Evolutionary conservation across 2,329 filamentous ascomycete genomes (phyloP).

Genomic region (Hysterium pulicare): DNA sequence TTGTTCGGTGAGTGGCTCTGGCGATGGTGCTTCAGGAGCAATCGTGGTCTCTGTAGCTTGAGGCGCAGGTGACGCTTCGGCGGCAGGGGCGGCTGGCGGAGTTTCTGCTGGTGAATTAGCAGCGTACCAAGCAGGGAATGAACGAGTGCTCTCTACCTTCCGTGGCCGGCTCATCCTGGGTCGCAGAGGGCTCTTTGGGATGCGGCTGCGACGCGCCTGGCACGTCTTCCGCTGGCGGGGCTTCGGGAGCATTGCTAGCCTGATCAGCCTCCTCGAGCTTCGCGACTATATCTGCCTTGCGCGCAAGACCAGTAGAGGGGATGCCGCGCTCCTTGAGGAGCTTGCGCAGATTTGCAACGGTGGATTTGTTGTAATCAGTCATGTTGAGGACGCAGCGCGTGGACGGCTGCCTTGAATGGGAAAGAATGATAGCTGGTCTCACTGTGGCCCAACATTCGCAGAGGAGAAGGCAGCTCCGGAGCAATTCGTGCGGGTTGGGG

Average conservation of each 20-base stretch:
- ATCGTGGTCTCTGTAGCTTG: neutral
- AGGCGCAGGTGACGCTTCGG: neutral
- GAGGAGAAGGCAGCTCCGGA: neutral
- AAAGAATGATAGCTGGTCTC: neutral
- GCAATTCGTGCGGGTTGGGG: neutral
- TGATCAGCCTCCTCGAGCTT: conserved; percentile 37
- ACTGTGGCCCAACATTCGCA: neutral
- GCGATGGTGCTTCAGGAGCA: neutral
- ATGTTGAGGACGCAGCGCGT: conserved; percentile 13
- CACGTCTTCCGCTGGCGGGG: conserved; percentile 11
- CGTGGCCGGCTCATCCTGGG: neutral
- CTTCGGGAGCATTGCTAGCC: conserved; percentile 9
- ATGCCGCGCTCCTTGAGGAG: conserved; percentile 47
- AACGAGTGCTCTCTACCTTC: no score
- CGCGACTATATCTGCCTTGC: conserved; percentile 49
- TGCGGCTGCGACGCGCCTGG: neutral
- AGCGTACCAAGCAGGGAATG: no score
- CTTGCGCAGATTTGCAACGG: conserved; percentile 46
- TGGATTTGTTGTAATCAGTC: conserved; percentile 46
- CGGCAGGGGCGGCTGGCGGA: neutral
- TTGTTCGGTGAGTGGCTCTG: conserved; percentile 1
- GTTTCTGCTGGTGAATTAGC: neutral
- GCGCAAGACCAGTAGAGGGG: conserved; percentile 43
- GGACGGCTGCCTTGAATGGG: neutral
- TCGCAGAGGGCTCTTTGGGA: neutral